phyloP scores from a whole-genome alignment of 1,139 yeast genomes.

The Blastobotrys proliferans region DNA sequence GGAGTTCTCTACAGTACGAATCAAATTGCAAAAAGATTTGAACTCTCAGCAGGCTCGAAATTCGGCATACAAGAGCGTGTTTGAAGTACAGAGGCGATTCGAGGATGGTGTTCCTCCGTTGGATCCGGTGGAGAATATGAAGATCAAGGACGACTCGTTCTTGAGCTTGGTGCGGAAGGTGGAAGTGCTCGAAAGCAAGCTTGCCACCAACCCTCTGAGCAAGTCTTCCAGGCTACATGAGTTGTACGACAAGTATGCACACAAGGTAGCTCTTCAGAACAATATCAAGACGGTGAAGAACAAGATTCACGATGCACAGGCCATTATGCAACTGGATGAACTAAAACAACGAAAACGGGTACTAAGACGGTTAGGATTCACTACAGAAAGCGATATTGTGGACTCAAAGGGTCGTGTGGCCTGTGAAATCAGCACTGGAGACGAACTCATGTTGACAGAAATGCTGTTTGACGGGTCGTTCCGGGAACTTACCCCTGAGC shows the following conservation, averaged over 20 bases:
- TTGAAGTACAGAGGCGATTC: slow-evolving; percentile 66
- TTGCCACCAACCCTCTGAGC: slow-evolving; percentile 65
- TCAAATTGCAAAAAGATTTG: slow-evolving; percentile 77
- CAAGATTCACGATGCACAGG: slow-evolving; percentile 76
- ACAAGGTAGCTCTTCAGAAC: slow-evolving; percentile 59
- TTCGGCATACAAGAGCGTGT: slow-evolving; percentile 70
- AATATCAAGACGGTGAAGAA: slow-evolving; percentile 58
- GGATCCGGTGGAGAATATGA: slow-evolving; percentile 91
- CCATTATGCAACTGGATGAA: slow-evolving; percentile 91
- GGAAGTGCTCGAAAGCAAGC: slow-evolving; percentile 72
- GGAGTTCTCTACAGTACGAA: slow-evolving; percentile 72
- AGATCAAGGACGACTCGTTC: slow-evolving; percentile 78
- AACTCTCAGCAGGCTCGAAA: slow-evolving; percentile 66
- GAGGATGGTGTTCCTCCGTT: slow-evolving; percentile 86
- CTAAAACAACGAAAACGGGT: slow-evolving; percentile 89
- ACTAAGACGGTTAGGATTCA: slow-evolving; percentile 77
- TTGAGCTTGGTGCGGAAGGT: slow-evolving; percentile 65
- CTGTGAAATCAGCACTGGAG: slow-evolving; percentile 95
- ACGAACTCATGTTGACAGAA: slow-evolving; percentile 73
- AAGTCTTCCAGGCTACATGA: slow-evolving; percentile 59
- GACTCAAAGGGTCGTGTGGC: slow-evolving; percentile 96
- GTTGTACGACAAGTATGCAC: slow-evolving; percentile 59
- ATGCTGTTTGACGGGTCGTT: slow-evolving; percentile 92
- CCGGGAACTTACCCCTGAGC: slow-evolving; percentile 81
- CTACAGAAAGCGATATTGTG: slow-evolving; percentile 74